Base-by-base conservation (phyloP, 2,329 filamentous ascomycete species). In the Aspergillus vadensis region DNA sequence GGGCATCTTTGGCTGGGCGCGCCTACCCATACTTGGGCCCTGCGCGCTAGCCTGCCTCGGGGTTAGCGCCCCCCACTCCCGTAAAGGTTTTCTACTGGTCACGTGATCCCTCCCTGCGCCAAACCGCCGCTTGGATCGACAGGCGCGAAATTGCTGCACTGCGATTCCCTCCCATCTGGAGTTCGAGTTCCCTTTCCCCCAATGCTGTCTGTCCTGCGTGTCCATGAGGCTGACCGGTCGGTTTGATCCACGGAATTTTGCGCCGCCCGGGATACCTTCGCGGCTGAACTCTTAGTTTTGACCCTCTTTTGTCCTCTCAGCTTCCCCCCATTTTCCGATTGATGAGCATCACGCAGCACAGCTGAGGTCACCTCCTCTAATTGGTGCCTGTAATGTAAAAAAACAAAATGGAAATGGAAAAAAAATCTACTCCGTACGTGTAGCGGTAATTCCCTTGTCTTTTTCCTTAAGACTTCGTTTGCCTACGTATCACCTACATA, bases 1-100 rank as follows among this genome's bases (percentile, higher is more conserved):
- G 74, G 73, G 69, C 68, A 67, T 71, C 69, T 71, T 72, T 67
- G 59, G 69, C 66, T 70, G 70, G 71, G 69, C 76, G 76, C 75
- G 75, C 71, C 71, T 71, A 70, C 69, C 75, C 73, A 76, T 77
- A 75, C 74, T 76, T 74, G 70, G 72, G 66, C 69, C 67, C 65
- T 67, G n/a, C 25, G 51, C 67, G 57, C 75, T 77, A 77, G 67
- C 5, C 66, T 57, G 10, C 0, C 55, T 67, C 2, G 2, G 68
- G 72, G 15, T 53, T 77, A 73, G 75, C 27, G 51, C 60, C 57
- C 61, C 59, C 66, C 66, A 64, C 63, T 58, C 7, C 49, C 65
- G 62, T 64, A 69, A 69, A 67, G 70, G 62, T 71, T 72, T 71
- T 69, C 65, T 61, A 58, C 32, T 52, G 50, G 49, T 72, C 67